Conservation (phyloP, 1,139 yeast species). For the Lodderomyces parapsilosis region DNA sequence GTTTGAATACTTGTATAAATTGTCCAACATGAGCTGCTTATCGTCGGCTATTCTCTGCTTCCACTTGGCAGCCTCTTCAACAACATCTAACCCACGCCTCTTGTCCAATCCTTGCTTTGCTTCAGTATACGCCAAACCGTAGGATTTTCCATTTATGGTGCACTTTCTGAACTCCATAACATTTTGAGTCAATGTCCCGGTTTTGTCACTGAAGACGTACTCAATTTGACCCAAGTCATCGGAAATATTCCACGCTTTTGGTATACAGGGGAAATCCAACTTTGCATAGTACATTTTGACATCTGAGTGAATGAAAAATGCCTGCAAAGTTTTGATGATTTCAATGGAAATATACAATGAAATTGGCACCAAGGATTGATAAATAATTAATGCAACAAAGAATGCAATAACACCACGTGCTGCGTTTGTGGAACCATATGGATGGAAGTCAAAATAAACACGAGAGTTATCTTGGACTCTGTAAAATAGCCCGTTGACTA, state of each 20-base stretch:
- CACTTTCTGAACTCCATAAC: slow-evolving; percentile 97
- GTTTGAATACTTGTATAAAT: slow-evolving; percentile 43
- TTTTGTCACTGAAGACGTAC: slow-evolving; percentile 92
- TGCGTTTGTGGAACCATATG: slow-evolving; percentile 55
- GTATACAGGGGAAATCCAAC: slow-evolving; percentile 91
- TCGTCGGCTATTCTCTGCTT: slow-evolving; percentile 61
- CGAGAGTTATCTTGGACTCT: slow-evolving; percentile 53
- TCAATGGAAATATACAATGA: slow-evolving; percentile 93
- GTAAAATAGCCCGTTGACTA: slow-evolving; percentile 80
- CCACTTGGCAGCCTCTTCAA: slow-evolving; percentile 66
- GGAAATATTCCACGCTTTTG: slow-evolving; percentile 95
- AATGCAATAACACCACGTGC: slow-evolving; percentile 81
- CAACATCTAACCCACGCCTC: slow-evolving; percentile 79
- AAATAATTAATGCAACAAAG: slow-evolving; percentile 85
- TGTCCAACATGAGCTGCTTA: slow-evolving; percentile 60
- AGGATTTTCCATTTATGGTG: slow-evolving; percentile 80
- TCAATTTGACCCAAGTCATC: slow-evolving; percentile 98
- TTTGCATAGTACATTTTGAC: slow-evolving; percentile 79
- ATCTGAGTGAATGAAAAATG: slow-evolving; percentile 89
- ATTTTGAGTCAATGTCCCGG: slow-evolving; percentile 95
- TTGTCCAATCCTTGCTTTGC: slow-evolving; percentile 92
- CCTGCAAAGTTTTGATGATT: slow-evolving; percentile 91
- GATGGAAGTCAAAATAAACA: slow-evolving; percentile 61
- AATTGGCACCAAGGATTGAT: slow-evolving; percentile 91
- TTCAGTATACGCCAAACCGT: slow-evolving; percentile 94